Evolutionary conservation across 257 asterid species (phyloP), one percentile per base, ranked within the genome.

Genomic region (Gynochthodes officinalis): DNA sequence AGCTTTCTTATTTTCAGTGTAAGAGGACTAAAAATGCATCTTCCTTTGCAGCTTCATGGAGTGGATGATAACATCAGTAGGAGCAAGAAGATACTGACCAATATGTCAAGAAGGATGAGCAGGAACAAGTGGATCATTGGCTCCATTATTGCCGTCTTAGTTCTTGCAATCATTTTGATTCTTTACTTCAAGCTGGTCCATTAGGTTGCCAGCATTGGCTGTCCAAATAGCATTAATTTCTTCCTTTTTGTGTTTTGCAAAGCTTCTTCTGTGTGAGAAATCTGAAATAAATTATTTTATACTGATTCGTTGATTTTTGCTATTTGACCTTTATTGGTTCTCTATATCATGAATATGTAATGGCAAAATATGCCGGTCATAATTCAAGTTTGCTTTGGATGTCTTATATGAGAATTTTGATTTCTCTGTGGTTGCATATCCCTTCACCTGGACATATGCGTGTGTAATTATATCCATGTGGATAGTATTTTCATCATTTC

Each of bases 31-130:
- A 63, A 50, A 12, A 39, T 19, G 53, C 53, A 30, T 46, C 46
- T 73, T 72, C 23, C 54, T 73, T 27, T 74, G 78, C 90, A 88
- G 97, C 93, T 89, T 71, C 93, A 85, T 76, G 96, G 91, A 40
- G 96, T 90, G 80, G 97, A 90, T 72, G 95, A 89, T 72, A 89
- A 84, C 77, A 75, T 90, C 35, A 69, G 93, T 61, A 75, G 89
- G 78, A 90, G 96, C 90, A 90, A 86, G 86, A 89, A 82, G 78
- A 81, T 89, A 74, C 84, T 91, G 76, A 81, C 84, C 27, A 85
- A 77, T 33, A 91, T 91, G 84, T 87, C 96, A 1, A 87, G 89
- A 76, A 87, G 96, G 79, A 91, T 91, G 94, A 87, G 75, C 92
- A 84, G 89, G 76, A 89, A 89, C 76, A 91, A 89, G 67, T 87